Evolutionary conservation across 2,329 filamentous ascomycete genomes (phyloP), one percentile per base, ranked within the genome.

Genomic region (Pseudocercospora fijiensis): DNA sequence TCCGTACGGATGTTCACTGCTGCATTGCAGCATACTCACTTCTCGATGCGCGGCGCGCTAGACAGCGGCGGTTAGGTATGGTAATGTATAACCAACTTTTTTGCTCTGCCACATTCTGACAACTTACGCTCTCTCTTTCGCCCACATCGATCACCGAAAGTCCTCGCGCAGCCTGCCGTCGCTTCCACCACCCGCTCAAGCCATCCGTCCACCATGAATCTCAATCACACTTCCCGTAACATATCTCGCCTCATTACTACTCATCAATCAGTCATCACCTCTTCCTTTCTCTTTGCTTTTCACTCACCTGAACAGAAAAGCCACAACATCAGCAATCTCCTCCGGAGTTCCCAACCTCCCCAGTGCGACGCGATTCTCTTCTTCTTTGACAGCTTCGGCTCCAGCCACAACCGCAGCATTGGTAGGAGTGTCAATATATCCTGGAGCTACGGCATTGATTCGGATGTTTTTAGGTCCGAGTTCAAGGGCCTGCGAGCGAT

Each of bases 331-430:
- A 37, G 81, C 81, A 26, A 84, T 77, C 70, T 84, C 82, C 58
- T 79, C 80, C 1, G 80, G 73, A 41, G 74, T 77, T 0, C 80
- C 81, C 69, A 82, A 66, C 57, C 79, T 74, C 60, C 76, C 78
- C 68, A 81, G 66, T 45, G 78, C 77, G 66, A 80, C 77, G 57
- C 76, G 76, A 56, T 72, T 69, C 47, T 74, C 67, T 74, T 79
- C 76, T 66, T 73, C 72, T 66, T 76, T 71, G 6, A 82, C 76
- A 1, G 76, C 78, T 52, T 81, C 80, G 0, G 76, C 75, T 0
- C 83, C 83, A 57, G 76, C 79, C 1, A 82, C 77, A 30, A 85
- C 81, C 4, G 79, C 79, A 7, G 81, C 80, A 74, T 83, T 84
- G 5, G 77, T 78, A 16, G 80, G 79, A 57, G 80, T 82, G 65